These are phyloP conservation scores for Yamadazyma scolyti DNA, from an alignment of 805 yeast species.

Conservation along the genomic window DNA sequence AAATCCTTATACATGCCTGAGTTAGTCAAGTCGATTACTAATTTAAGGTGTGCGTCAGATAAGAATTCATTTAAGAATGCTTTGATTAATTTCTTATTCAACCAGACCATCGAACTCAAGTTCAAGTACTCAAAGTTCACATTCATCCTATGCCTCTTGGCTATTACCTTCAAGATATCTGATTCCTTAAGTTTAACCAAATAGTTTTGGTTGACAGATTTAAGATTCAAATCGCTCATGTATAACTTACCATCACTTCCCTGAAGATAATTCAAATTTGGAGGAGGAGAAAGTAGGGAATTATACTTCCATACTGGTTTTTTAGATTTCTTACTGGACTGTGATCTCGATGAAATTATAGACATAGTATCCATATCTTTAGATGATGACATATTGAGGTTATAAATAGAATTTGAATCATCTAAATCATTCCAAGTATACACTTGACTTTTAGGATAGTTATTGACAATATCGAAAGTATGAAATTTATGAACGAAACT, in stretches of 20 bases:
- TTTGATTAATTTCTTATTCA: conserved; percentile 35
- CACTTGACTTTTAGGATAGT: conserved; percentile 29
- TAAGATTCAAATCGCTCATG: conserved; percentile 39
- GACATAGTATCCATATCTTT: conserved; percentile 11
- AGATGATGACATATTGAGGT: conserved; percentile 5
- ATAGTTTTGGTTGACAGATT: conserved; percentile 31
- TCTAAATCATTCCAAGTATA: conserved; percentile 9
- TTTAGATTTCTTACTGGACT: conserved; percentile 14
- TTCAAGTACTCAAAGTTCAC: conserved; percentile 32
- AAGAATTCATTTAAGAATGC: conserved; percentile 30
- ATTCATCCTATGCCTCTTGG: conserved; percentile 22
- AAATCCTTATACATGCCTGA: conserved; percentile 45
- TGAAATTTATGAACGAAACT: conserved; percentile 32
- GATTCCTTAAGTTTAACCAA: conserved; percentile 27
- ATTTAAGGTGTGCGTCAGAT: conserved; percentile 12
- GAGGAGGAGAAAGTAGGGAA: conserved; percentile 36
- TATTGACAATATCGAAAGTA: conserved; percentile 35
- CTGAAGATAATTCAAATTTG: conserved; percentile 27
- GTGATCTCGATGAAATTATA: conserved; percentile 4
- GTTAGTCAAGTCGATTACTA: conserved; percentile 33
- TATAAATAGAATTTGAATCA: conserved; percentile 12
- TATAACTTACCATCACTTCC: conserved; percentile 30
- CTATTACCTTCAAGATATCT: conserved; percentile 25
- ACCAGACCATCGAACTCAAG: conserved; percentile 47
- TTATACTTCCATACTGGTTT: conserved; percentile 33